Base-by-base conservation (phyloP, 23 red algal genomes). In the Cyanidium caldarium region DNA sequence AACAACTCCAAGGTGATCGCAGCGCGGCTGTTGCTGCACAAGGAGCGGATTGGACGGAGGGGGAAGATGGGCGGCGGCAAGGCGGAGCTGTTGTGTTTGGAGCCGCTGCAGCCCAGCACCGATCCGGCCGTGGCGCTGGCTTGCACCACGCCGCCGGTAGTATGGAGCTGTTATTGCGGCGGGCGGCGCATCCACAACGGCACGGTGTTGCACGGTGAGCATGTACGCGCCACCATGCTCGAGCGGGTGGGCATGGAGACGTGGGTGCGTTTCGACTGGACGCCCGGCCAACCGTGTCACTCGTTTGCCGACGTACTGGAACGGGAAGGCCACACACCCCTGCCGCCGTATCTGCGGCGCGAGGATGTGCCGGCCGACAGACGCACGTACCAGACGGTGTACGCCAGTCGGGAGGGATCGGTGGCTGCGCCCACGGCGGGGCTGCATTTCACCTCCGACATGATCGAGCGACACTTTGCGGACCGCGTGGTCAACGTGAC, bases 371-470 rank as follows among this genome's bases (percentile, higher is more conserved):
- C 58, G 12, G 69, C 14, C 23, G 92, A 98, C 51, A 26, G 38
- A 39, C 13, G 33, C 30, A 57, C 44, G 1, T 98, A 88, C 58
- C 84, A 98, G 72, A 98, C 92, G 0, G 92, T 98, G 12, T 98
- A 85, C 68, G 92, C 84, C 39, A 66, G 25, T 0, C 37, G 65
- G 33, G 77, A 68, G 51, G 90, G 90, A 35, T 82, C 75, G 34
- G 92, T 86, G 14, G 92, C 92, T 15, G 92, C 84, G 39, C 92
- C 92, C 3, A 98, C 92, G 12, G 92, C 92, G 26, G 84, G 84
- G n/a, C 73, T 98, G 28, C 92, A 98, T 75, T 75, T 98, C 20
- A 82, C 79, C 14, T 39, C 69, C n/a, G 26, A 72, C 13, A 26
- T 98, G 34, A 38, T 98, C 33, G 44, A 72, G 13, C 33, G 61